These are phyloP conservation scores for Talaromyces atroroseus DNA, from an alignment of 2,329 filamentous ascomycete genomes.

Conservation along the genomic window DNA sequence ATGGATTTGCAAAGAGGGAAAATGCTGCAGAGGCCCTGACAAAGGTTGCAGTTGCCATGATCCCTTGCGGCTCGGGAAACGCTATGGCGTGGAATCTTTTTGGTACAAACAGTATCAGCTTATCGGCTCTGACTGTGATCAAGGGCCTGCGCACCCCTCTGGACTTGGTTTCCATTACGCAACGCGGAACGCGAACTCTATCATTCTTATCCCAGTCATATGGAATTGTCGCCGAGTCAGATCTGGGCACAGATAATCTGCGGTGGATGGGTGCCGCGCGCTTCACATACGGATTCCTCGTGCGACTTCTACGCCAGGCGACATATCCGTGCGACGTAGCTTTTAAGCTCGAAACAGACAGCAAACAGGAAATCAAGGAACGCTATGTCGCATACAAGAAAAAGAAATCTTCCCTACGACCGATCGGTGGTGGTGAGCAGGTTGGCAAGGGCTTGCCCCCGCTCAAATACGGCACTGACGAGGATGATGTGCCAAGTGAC, in stretches of 20 bases:
- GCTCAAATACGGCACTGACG: conserved; percentile 72
- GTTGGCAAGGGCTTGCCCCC: conserved; percentile 58
- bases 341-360: conserved; percentile 72
- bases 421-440: conserved; percentile 31
- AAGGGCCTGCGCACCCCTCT: conserved; percentile 81
- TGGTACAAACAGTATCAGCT: conserved; percentile 67
- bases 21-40: conserved; percentile 70
- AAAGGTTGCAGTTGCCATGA: conserved; percentile 74
- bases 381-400: conserved; percentile 58
- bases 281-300: conserved; percentile 80
- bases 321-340: conserved; percentile 86
- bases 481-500: conserved; percentile 66
- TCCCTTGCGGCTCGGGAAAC: conserved; percentile 92
- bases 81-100: conserved; percentile 87
- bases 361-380: conserved; percentile 67
- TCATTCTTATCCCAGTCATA: conserved; percentile 89
- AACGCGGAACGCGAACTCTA: conserved; percentile 66
- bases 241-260: conserved; percentile 83
- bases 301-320: conserved; percentile 67
- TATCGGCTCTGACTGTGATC: conserved; percentile 76
- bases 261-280: conserved; percentile 87
- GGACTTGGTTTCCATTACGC: conserved; percentile 82
- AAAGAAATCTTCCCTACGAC: conserved; percentile 21
- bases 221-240: conserved; percentile 83
- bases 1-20: conserved; percentile 71